Evolutionary conservation across 2,329 filamentous ascomycete genomes (phyloP).

Genomic region (Claviceps quebecensis): DNA sequence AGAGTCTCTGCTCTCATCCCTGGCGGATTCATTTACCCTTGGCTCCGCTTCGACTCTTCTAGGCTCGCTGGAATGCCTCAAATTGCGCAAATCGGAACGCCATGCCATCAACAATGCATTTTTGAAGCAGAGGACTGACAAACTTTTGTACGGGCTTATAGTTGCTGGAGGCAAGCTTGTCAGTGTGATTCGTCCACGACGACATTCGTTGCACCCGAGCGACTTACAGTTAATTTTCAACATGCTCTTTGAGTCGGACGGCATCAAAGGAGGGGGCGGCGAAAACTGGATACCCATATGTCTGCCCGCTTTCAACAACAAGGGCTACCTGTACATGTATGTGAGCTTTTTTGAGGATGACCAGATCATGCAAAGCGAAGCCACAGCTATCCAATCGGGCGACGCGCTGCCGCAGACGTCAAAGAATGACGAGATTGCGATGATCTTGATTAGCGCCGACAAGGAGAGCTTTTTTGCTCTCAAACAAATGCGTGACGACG

Average conservation of each 20-base stretch:
- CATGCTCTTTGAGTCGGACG: constrained; percentile 94
- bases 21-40: constrained; percentile 87
- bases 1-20: constrained; percentile 75
- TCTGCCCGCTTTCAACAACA: constrained; percentile 91
- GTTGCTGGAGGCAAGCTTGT: constrained; percentile 87
- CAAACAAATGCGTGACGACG: constrained; percentile 54
- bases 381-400: constrained; percentile 31
- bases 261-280: constrained; percentile 76
- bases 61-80: constrained; percentile 86
- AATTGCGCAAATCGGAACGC: constrained; percentile 75
- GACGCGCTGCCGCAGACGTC: constrained; percentile 42
- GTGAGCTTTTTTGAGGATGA: constrained; percentile 75
- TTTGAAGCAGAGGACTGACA: constrained; percentile 60
- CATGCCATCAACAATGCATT: constrained; percentile 77
- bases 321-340: constrained; percentile 96
- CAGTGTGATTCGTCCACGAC: constrained; percentile 85
- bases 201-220: constrained; percentile 88
- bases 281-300: constrained; percentile 98
- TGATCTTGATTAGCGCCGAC: constrained; percentile 82
- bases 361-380: constrained; percentile 13
- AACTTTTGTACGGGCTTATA: constrained; percentile 81
- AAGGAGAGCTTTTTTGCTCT: constrained; percentile 90
- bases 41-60: constrained; percentile 82
- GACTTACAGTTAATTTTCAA: constrained; percentile 97
- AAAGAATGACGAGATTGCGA: constrained; percentile 62